These are phyloP conservation scores for Penicillium sp. DNA, from an alignment of 2,329 filamentous ascomycete species.

Conservation along the genomic window DNA sequence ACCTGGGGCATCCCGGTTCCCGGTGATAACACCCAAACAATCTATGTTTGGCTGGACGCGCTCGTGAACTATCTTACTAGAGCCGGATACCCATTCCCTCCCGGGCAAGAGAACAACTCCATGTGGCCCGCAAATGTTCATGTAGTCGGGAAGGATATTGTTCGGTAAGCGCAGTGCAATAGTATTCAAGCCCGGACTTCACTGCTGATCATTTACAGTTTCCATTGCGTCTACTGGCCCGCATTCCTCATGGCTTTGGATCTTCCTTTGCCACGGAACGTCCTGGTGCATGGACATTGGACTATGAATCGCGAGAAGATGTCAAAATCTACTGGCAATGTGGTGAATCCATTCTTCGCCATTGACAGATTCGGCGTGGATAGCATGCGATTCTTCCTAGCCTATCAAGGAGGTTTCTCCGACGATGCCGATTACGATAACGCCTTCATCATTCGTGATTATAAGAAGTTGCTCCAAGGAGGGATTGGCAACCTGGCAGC, in stretches of 20 bases:
- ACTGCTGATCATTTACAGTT: slow-evolving; percentile 46
- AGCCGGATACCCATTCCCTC: slow-evolving; percentile 75
- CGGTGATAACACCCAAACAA: slow-evolving; percentile 79
- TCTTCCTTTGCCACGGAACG: slow-evolving; percentile 72
- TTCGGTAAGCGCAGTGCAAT: slow-evolving; percentile 53
- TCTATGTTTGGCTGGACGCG: slow-evolving; percentile 98
- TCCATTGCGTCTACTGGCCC: slow-evolving; percentile 98
- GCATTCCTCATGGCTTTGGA: slow-evolving; percentile 88
- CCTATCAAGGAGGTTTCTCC: slow-evolving; percentile 72
- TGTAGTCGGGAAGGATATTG: slow-evolving; percentile 93
- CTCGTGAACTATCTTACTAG: slow-evolving; percentile 91
- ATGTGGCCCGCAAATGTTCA: slow-evolving; percentile 93
- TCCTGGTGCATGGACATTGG: slow-evolving; percentile 94
- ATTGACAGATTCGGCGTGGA: slow-evolving; percentile 87
- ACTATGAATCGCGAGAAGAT: slow-evolving; percentile 89
- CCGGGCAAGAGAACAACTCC: slow-evolving; percentile 60
- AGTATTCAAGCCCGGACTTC: neutral
- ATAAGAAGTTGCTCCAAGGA: slow-evolving; percentile 75
- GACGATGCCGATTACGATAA: slow-evolving; percentile 88
- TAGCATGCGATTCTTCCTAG: slow-evolving; percentile 83
- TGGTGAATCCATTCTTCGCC: slow-evolving; percentile 91
- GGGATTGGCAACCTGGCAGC: slow-evolving; percentile 79
- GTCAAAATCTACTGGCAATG: slow-evolving; percentile 94
- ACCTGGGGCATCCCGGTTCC: slow-evolving; percentile 90
- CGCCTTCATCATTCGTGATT: slow-evolving; percentile 68